Percentiles rank a stretch among this genome's conserved stretches.
Evolutionary conservation across 106 monocot genomes (phyloP).

Genomic region (Dioscorea dumetorum): DNA sequence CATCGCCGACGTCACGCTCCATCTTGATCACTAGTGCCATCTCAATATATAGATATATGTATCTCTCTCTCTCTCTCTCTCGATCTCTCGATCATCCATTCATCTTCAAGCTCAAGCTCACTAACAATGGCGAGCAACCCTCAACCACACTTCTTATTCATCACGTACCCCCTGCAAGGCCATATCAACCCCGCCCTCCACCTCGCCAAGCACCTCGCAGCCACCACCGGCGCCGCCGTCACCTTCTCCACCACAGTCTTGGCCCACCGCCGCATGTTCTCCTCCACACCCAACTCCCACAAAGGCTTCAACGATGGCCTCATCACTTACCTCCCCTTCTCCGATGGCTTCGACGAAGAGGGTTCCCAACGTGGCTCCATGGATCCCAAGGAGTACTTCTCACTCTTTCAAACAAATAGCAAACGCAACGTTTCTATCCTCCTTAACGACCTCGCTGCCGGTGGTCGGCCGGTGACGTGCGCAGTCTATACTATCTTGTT

Average conservation of each 20-base stretch:
- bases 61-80: too few species aligned
- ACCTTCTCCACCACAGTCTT: conserved; percentile 26
- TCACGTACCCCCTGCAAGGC: conserved; percentile 26
- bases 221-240: conserved; percentile 14
- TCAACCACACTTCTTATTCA: conserved; percentile 41
- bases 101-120: not conserved
- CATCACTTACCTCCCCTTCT: conserved; percentile 36
- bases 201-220: conserved; percentile 30
- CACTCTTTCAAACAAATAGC: conserved; percentile 2
- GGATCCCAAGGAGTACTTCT: conserved; percentile 1
- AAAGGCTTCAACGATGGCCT: conserved; percentile 11
- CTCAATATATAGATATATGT: too few species aligned
- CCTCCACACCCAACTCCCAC: not conserved
- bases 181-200: conserved; percentile 41
- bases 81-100: too few species aligned
- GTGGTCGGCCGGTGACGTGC: conserved; percentile 27
- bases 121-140: conserved; percentile 16
- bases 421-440: conserved; percentile 14
- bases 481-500: conserved; percentile 39
- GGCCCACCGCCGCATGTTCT: conserved; percentile 22
- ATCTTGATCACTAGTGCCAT: too few species aligned
- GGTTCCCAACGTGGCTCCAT: conserved; percentile 2
- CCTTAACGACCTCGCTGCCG: conserved; percentile 11
- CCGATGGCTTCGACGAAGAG: conserved; percentile 50
- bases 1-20: too few species aligned